Evolutionary conservation across 257 asterid species (phyloP).

Genomic region (Datura wrightii): DNA sequence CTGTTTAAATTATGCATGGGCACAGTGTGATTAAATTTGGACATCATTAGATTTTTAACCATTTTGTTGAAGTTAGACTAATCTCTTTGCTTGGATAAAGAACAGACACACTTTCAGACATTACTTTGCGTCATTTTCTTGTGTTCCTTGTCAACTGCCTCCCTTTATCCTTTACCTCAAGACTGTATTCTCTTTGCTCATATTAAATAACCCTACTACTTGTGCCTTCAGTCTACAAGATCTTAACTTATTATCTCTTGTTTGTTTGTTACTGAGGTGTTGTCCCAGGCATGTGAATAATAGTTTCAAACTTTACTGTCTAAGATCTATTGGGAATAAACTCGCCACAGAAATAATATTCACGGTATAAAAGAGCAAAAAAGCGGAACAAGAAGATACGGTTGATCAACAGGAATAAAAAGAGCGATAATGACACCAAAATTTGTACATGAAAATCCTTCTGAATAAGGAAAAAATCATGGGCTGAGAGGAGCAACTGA

Average conservation of each 20-base stretch:
- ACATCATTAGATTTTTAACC: not conserved
- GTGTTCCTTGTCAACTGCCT: not conserved
- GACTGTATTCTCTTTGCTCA: not conserved
- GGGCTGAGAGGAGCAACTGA: too few species aligned
- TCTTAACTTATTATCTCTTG: not conserved
- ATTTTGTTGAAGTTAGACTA: slow-evolving; percentile 18
- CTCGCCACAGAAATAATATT: too few species aligned
- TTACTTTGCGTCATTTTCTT: slow-evolving; percentile 12
- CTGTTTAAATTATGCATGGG: not conserved
- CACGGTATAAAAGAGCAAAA: too few species aligned
- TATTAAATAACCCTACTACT: not conserved
- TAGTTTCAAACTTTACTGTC: slow-evolving; percentile 1
- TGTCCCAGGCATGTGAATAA: slow-evolving; percentile 4
- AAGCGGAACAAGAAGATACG: too few species aligned
- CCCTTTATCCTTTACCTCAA: not conserved
- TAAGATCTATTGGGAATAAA: not conserved
- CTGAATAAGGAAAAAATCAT: too few species aligned
- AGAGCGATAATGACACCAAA: too few species aligned
- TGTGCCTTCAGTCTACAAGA: not conserved
- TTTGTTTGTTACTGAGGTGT: not conserved
- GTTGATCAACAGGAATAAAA: too few species aligned
- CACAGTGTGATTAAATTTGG: not conserved
- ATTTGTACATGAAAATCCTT: too few species aligned
- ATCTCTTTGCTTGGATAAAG: not conserved
- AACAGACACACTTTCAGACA: slow-evolving; percentile 6